phyloP scores from a whole-genome alignment of 768 basidiomycete genomes.

The Mycena galericulata region DNA sequence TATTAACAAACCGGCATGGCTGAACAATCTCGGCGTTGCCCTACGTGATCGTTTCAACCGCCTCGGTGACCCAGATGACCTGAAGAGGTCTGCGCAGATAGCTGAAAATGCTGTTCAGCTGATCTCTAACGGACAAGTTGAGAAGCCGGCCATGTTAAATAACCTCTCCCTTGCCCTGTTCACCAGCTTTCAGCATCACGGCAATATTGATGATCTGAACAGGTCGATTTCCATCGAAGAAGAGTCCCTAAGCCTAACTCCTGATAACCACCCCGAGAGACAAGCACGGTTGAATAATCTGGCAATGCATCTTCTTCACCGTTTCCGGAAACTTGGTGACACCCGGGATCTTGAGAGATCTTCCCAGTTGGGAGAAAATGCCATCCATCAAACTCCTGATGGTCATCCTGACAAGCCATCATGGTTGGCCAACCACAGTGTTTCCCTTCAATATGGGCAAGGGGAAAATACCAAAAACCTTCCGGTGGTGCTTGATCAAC shows the following conservation, averaged over 20 bases:
- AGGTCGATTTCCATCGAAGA: not conserved
- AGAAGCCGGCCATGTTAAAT: not conserved
- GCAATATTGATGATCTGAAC: not conserved
- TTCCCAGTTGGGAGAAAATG: no score
- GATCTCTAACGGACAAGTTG: not conserved
- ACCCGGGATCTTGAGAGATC: not conserved
- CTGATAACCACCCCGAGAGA: not conserved
- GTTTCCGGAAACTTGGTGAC: not conserved
- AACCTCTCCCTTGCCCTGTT: not conserved
- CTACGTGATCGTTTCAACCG: not conserved
- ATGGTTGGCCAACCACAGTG: no score
- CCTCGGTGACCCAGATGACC: not conserved
- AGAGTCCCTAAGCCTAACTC: not conserved
- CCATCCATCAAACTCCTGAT: no score
- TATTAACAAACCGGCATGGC: not conserved
- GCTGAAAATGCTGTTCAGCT: not conserved
- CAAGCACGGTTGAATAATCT: not conserved
- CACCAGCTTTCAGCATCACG: not conserved
- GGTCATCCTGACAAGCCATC: no score
- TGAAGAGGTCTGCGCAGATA: not conserved
- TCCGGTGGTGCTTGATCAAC: not conserved
- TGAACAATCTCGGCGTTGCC: not conserved
- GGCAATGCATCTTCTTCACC: not conserved
- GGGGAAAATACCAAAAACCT: not conserved
- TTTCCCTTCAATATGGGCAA: no score